These are phyloP conservation scores for Sphaerostilbella broomeana DNA, from an alignment of 2,329 filamentous ascomycete genomes.

Conservation along the genomic window DNA sequence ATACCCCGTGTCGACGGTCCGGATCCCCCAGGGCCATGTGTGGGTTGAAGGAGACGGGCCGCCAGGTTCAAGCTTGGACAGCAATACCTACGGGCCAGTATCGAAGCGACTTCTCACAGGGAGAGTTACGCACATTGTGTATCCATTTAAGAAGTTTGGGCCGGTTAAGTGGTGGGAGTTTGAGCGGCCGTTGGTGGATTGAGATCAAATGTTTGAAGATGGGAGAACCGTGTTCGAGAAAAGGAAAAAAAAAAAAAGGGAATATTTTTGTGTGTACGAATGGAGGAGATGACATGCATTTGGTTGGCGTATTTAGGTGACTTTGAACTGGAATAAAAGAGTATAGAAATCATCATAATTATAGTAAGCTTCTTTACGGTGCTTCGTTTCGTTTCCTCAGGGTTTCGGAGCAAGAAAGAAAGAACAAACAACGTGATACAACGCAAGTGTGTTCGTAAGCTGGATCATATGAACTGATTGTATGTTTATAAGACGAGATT, in stretches of 20 bases:
- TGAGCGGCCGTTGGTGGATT: conserved; percentile 21
- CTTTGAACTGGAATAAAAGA: no score
- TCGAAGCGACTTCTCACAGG: conserved; percentile 70
- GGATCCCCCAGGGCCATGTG: conserved; percentile 75
- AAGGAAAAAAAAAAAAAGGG: no score
- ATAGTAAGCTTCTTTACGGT: no score
- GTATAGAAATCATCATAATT: no score
- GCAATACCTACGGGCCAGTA: conserved; percentile 84
- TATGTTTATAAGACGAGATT: no score
- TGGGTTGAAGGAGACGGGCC: conserved; percentile 93
- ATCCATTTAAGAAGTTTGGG: conserved; percentile 57
- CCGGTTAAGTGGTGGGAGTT: conserved; percentile 53
- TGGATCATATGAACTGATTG: no score
- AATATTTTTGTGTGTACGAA: conserved; percentile 10
- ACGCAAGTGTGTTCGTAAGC: no score
- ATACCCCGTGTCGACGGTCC: conserved; percentile 49
- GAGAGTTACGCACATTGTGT: conserved; percentile 64
- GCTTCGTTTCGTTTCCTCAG: no score
- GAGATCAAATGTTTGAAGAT: no score
- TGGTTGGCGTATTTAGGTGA: conserved; percentile 2
- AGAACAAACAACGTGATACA: no score
- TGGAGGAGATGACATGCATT: conserved; percentile 3
- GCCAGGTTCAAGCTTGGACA: conserved; percentile 66
- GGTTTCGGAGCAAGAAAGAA: no score
- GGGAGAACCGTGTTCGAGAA: not conserved